Evolutionary conservation across 169 alveolate genomes (phyloP).

Genomic region (Plasmodium ovale): DNA sequence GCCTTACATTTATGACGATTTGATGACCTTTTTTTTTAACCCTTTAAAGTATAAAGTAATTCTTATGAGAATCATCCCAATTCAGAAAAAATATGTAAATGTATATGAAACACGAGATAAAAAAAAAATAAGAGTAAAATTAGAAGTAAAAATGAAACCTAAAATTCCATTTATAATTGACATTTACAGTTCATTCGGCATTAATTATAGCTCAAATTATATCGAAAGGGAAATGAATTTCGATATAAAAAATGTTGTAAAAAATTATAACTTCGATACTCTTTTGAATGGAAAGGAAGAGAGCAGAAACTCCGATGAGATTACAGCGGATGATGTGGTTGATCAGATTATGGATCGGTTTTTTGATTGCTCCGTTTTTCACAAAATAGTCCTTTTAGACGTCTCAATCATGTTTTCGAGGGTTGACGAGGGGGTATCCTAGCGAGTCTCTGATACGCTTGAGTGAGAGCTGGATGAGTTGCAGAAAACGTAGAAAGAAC

Average conservation of each 20-base stretch:
- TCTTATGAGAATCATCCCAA: conserved; percentile 42
- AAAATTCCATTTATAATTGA: conserved; percentile 82
- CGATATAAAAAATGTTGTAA: conserved; percentile 83
- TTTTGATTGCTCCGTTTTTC: conserved; percentile 81
- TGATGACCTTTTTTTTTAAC: conserved; percentile 63
- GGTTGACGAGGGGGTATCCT: too few species aligned
- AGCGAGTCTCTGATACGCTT: too few species aligned
- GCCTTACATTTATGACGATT: conserved; percentile 67
- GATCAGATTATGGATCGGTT: conserved; percentile 82
- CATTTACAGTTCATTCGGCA: conserved; percentile 82
- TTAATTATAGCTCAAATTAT: conserved; percentile 77
- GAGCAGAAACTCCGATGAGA: background rate
- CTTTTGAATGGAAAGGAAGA: conserved; percentile 51
- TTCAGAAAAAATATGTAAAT: conserved; percentile 47
- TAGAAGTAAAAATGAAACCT: conserved; percentile 75
- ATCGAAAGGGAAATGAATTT: conserved; percentile 81
- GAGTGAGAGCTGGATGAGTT: too few species aligned
- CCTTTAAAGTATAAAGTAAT: conserved; percentile 45
- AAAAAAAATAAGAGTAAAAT: conserved; percentile 37
- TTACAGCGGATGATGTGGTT: conserved; percentile 71
- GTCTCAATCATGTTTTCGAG: conserved; percentile 56
- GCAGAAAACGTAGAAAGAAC: too few species aligned
- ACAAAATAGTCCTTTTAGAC: conserved; percentile 80
- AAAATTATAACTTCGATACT: conserved; percentile 73
- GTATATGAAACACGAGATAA: conserved; percentile 64